Conservation (phyloP, 179 eudicot species). For the Gypsophila paniculata region DNA sequence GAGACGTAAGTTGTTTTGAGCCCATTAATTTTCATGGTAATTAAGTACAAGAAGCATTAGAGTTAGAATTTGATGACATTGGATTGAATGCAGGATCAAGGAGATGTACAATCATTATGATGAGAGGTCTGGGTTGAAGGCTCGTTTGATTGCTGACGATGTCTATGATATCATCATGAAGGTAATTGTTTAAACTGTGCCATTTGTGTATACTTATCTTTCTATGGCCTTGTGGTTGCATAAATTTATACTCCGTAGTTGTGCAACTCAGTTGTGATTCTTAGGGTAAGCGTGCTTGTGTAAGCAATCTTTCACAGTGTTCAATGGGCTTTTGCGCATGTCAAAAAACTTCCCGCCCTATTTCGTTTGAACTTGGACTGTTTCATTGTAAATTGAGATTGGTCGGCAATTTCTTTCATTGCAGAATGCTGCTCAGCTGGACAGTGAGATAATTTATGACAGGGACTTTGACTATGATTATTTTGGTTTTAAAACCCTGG, state of each 20-base stretch:
- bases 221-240: not conserved
- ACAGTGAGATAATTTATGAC: slow-evolving; percentile 94
- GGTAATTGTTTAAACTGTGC: slow-evolving; percentile 34
- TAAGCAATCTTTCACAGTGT: not conserved
- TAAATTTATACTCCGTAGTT: not conserved
- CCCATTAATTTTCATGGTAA: not conserved
- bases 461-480: slow-evolving; percentile 97
- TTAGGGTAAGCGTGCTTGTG: not conserved
- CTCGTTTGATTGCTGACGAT: slow-evolving; percentile 87
- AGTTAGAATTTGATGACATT: not conserved
- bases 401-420: not conserved
- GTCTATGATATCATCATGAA: slow-evolving; percentile 87
- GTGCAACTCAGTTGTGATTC: not conserved
- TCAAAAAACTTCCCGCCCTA: not conserved
- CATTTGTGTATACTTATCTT: not conserved
- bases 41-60: not conserved
- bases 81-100: slow-evolving; percentile 46
- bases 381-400: not conserved
- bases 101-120: slow-evolving; percentile 70
- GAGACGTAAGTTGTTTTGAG: slow-evolving; percentile 61
- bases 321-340: not conserved
- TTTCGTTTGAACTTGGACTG: not conserved
- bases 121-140: slow-evolving; percentile 72
- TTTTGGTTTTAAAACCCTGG: slow-evolving; percentile 94
- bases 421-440: slow-evolving; percentile 85